Evolutionary conservation across 106 monocot species (phyloP), one percentile per base, ranked within the genome.

Genomic region (Alisma plantagoaquatica): DNA sequence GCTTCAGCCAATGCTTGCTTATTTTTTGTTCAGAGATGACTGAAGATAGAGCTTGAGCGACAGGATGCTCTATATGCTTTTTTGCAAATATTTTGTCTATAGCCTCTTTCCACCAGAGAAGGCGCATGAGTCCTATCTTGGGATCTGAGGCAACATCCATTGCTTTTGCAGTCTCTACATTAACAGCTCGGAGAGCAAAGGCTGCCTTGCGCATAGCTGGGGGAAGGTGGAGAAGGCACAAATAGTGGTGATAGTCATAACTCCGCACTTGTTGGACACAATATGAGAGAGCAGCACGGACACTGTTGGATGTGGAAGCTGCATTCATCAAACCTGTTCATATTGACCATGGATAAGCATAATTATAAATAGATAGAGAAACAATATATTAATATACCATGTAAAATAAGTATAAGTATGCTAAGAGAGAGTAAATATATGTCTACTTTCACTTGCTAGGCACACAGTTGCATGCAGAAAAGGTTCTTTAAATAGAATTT

Each of bases 231-330:
- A 91, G 90, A 15, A 91, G 84, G 63, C 90, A 84, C 31, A 91
- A 75, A 43, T 84, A 84, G 53, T 91, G 84, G 66, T 91, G 84
- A 72, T 84, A 91, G 49, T 91, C 90, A 67, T 84, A 81, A 27
- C 18, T 77, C 17, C 72, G 80, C 19, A 91, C 90, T 75, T 91
- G 83, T n/a, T n/a, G n/a, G n/a, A n/a, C n/a, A n/a, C n/a, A n/a
- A n/a, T n/a, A n/a, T n/a, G n/a, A n/a, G n/a, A 91, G 70, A 33
- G 90, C 84, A 31, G 77, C 77, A 10, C 68, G 73, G 32, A 80
- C 64, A 62, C 50, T 69, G 53, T 49, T 65, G n/a, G 67, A 63
- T 60, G 27, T 53, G 11, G 79, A 43, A 57, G 57, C 50, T n/a
- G n/a, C n/a, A n/a, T n/a, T n/a, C n/a, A n/a, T n/a, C n/a, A n/a